Evolutionary conservation across 345 rosid genomes (phyloP), one percentile per base, ranked within the genome.

Genomic region (Camelina laxa): DNA sequence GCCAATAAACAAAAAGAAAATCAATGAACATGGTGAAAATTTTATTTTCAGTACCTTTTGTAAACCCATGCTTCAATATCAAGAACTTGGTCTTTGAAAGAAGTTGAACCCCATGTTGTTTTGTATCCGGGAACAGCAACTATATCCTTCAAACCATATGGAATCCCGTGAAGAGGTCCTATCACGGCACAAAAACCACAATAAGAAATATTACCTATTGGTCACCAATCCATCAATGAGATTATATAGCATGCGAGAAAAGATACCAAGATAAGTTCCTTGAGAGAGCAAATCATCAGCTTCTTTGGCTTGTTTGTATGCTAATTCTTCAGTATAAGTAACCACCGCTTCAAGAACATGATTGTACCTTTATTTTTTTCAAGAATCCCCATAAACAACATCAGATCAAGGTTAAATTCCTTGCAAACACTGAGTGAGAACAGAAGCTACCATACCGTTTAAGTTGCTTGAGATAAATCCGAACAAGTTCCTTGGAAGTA

Each of bases 141-240:
- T 72, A 86, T 91, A 79, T 93, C 97, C 79, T 93, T 93, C 79
- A 93, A 69, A 38, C 98, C 93, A 69, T 88, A 93, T 75, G 97
- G 98, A 45, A 93, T 89, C 62, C 98, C 96, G 50, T 93, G 93
- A 68, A 93, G 97, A 77, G 98, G 94, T 80, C 98, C 97, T 91
- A 71, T 15, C 49, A 68, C 49, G 2, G 2, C 56, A 74, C 0
- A 12, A 12, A 38, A 9, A 17, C 4, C 58, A 20, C 30, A 38
- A 45, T 39, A 4, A 65, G 35, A 64, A 51, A 22, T 60, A 57
- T 30, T 38, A 38, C n/a, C 17, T 60, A 51, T 8, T 0, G 8
- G 5, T 24, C 17, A 39, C 12, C 16, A 31, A 19, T 60, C 89
- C 82, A 80, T 86, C 86, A 59, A 87, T 87, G 62, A 93, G 84